Conservation (phyloP, 228 moss, liverwort and hornwort genomes). For the Sphagnum magellanicum region DNA sequence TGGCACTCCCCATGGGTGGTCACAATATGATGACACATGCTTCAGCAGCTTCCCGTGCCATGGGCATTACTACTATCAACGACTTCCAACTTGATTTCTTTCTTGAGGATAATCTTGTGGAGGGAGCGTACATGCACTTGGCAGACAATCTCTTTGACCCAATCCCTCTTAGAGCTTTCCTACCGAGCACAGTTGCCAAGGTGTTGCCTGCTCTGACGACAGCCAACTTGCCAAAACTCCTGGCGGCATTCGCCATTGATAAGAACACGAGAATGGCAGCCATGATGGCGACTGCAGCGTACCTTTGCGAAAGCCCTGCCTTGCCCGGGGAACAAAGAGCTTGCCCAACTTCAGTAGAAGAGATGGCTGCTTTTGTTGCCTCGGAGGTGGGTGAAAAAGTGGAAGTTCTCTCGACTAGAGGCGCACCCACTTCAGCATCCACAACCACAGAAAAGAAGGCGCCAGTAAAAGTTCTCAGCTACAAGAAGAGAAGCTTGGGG, state of each 20-base stretch:
- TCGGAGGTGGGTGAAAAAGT: neutral
- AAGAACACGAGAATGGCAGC: slow-evolving; percentile 25
- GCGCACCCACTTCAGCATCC: neutral
- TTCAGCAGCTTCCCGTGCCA: slow-evolving; percentile 3
- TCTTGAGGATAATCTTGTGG: slow-evolving; percentile 19
- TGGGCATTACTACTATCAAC: slow-evolving; percentile 36
- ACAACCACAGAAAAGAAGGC: neutral
- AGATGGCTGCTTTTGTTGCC: neutral
- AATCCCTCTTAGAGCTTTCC: slow-evolving; percentile 31
- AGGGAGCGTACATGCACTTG: slow-evolving; percentile 17
- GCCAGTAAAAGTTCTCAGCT: neutral
- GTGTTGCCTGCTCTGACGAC: slow-evolving; percentile 19
- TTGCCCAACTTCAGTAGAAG: slow-evolving; percentile 12
- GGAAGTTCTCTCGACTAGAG: neutral
- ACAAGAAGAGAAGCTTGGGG: neutral
- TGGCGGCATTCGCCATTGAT: slow-evolving; percentile 23
- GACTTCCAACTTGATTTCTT: slow-evolving; percentile 56
- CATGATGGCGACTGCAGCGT: slow-evolving; percentile 40
- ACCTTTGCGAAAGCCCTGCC: slow-evolving; percentile 31
- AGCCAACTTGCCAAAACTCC: slow-evolving; percentile 26
- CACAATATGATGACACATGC: neutral
- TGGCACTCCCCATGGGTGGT: neutral
- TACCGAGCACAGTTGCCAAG: slow-evolving; percentile 22
- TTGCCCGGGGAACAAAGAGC: slow-evolving; percentile 32
- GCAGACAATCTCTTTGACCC: slow-evolving; percentile 30